Percentiles rank a stretch among this genome's conserved stretches.
Conservation (phyloP, 169 alveolate genomes). For the Plasmodium relictum region DNA sequence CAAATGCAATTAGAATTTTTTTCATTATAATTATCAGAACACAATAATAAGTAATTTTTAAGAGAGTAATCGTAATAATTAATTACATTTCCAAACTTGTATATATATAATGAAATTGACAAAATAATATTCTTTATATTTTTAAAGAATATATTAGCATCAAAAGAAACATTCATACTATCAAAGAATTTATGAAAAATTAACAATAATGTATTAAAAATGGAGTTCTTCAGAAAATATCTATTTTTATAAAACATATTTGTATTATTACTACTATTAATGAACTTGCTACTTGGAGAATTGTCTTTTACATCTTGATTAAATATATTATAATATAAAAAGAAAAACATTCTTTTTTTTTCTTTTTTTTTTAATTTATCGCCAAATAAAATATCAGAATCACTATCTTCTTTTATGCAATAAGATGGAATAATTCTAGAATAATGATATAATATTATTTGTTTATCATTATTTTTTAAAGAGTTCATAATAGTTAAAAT, state of each 20-base stretch:
- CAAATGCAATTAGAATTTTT: neutral
- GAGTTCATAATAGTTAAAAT: neutral
- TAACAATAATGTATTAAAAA: constrained; percentile 15
- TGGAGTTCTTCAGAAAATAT: neutral
- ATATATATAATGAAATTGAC: neutral
- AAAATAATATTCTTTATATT: neutral
- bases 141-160: neutral
- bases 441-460: neutral
- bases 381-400: too few relatives aligned
- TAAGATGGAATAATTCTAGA: neutral
- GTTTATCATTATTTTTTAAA: neutral
- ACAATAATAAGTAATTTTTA: too few relatives aligned
- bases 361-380: neutral
- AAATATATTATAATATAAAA: neutral
- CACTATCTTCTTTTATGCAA: too few relatives aligned
- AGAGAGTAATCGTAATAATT: neutral
- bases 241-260: neutral
- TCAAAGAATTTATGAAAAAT: constrained; percentile 15
- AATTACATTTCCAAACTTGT: neutral
- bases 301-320: neutral
- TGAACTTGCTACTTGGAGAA: neutral
- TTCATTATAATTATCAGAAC: too few relatives aligned
- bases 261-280: neutral
- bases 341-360: neutral
- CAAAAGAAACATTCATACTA: neutral